phyloP scores from a whole-genome alignment of 345 rosid species.

The Linum tenue region DNA sequence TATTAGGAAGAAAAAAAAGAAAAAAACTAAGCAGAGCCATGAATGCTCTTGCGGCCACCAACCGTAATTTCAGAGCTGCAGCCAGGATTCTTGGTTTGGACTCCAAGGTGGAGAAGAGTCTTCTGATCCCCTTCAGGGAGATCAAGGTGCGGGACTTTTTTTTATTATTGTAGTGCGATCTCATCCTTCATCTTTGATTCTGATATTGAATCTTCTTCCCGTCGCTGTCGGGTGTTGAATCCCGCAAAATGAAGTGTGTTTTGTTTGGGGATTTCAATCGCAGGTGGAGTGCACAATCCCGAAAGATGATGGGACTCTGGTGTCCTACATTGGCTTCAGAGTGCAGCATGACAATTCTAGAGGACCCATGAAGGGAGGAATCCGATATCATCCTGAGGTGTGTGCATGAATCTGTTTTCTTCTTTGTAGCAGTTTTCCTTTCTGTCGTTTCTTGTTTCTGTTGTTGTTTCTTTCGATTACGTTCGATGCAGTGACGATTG shows the following conservation, averaged over 20 bases:
- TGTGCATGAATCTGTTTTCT: no score
- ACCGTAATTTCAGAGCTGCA: constrained; percentile 85
- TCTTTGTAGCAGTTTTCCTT: no score
- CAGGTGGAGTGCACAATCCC: constrained; percentile 99
- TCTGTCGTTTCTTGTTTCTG: neutral
- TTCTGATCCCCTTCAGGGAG: constrained; percentile 90
- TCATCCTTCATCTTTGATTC: no score
- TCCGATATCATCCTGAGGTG: constrained; percentile 99
- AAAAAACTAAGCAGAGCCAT: constrained; percentile 26
- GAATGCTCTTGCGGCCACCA: constrained; percentile 92
- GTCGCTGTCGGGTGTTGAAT: no score
- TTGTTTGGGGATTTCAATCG: neutral
- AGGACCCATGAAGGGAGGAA: constrained; percentile 99
- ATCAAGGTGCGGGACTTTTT: constrained; percentile 50
- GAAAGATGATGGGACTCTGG: constrained; percentile 86
- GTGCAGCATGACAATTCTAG: constrained; percentile 98
- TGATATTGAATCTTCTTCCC: no score
- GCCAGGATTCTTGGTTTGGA: constrained; percentile 82
- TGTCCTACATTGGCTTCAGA: constrained; percentile 81
- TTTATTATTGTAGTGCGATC: no score
- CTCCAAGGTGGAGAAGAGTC: constrained; percentile 78
- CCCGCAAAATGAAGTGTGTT: no score
- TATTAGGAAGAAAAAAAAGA: no score
- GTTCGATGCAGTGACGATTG: no score
- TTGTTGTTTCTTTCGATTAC: no score